Base-by-base conservation (phyloP, 176 grass and related monocot genomes). In the Zoysia japonica region DNA sequence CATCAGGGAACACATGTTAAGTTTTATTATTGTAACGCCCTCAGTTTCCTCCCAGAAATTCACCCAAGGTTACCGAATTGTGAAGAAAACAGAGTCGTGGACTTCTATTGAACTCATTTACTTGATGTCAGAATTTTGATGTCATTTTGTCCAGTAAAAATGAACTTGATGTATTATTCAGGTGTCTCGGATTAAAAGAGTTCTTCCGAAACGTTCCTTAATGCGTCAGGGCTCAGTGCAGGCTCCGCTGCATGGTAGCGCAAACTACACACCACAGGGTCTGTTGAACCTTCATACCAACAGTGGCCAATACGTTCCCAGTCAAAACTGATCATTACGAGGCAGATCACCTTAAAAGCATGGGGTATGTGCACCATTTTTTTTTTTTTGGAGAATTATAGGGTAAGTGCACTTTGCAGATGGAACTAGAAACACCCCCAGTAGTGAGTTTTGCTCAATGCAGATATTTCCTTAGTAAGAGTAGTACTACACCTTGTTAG, bases 301-400 rank as follows among this genome's bases (percentile, higher is more conserved):
- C 46, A 67, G 35, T 41, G 28, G 7, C 16, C 55, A 87, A 48
- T 38, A 69, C 1, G 56, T 10, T 61, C 54, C 61, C 1, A 4
- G 5, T 74, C 10, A 12, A 74, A 75, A 28, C 28, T 74, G 70
- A 67, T 52, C 61, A 74, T 79, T 53, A 52, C 68, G 36, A 60
- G 77, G 42, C 43, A 39, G 36, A 71, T 57, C 65, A 70, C 56
- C 47, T 64, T 48, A 47, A 56, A 41, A 71, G 63, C 17, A 44
- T 38, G 46, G 14, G 61, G 61, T 60, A 77, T 72, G 20, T 55
- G 35, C 28, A 28, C 28, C 28, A 28, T 28, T 28, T 28, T 28
- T 28, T 28, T 28, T 28, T 28, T 28, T 28, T 28, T 28, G 28
- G 28, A 28, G 28, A 28, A 28, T 28, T 28, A 28, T 28, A 28